Conservation (phyloP, 768 basidiomycete genomes). For the Russula virescens region DNA sequence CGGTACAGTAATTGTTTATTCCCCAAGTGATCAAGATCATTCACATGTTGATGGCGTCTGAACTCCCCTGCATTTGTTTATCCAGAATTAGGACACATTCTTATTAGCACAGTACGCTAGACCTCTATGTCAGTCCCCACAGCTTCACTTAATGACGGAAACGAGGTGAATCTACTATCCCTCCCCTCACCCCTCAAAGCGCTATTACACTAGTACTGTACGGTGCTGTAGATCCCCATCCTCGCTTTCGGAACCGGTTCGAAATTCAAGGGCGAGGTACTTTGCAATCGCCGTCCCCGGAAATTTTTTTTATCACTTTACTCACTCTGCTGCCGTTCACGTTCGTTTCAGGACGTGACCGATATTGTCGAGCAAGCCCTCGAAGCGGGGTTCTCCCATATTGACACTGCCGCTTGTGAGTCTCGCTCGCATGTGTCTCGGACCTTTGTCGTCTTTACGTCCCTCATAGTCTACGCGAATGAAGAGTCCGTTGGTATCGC, state of each 20-base stretch:
- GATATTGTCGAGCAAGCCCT: slow-evolving; percentile 42
- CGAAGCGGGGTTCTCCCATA: slow-evolving; percentile 39
- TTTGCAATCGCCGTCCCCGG: too few species aligned
- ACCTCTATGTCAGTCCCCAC: too few species aligned
- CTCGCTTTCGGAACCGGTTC: slow-evolving; percentile 61
- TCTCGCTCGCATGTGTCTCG: neutral
- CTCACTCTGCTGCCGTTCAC: too few species aligned
- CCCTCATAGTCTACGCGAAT: slow-evolving; percentile 28
- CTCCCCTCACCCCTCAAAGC: too few species aligned
- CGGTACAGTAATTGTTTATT: too few species aligned
- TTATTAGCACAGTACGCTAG: too few species aligned
- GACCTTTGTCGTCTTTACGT: too few species aligned
- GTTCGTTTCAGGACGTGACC: slow-evolving; percentile 40
- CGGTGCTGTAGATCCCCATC: slow-evolving; percentile 42
- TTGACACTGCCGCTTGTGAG: slow-evolving; percentile 57
- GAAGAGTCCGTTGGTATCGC: slow-evolving; percentile 35
- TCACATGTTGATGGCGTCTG: too few species aligned
- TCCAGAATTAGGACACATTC: too few species aligned
- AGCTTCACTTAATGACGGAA: slow-evolving; percentile 34
- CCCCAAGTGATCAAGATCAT: too few species aligned
- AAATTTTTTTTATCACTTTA: too few species aligned
- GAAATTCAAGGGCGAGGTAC: slow-evolving; percentile 32
- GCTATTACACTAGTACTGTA: neutral
- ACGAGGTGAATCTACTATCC: slow-evolving; percentile 26
- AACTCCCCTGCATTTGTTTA: too few species aligned